phyloP scores from a whole-genome alignment of 306 rosid genomes.

The Cucumis melo region DNA sequence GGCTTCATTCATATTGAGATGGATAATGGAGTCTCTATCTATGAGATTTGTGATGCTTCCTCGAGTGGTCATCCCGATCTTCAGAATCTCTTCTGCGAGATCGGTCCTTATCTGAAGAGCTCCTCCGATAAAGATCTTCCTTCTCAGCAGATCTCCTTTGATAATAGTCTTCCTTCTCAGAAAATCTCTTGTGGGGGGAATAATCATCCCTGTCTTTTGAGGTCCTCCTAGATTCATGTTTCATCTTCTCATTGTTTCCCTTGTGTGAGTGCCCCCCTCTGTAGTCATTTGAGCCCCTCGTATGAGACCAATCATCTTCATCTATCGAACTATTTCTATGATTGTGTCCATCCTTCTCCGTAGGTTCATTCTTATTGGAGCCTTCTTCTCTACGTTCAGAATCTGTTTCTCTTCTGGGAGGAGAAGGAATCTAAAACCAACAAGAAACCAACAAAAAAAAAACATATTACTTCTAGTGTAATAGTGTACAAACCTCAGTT shows the following conservation, averaged over 20 bases:
- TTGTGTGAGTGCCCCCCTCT: constrained; percentile 10
- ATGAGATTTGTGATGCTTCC: constrained; percentile 29
- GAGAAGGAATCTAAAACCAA: constrained; percentile 55
- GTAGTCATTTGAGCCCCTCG: constrained; percentile 22
- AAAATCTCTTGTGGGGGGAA: constrained; percentile 9
- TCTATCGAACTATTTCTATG: constrained; percentile 24
- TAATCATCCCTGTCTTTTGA: constrained; percentile 9
- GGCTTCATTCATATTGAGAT: neutral
- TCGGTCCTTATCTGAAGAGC: constrained; percentile 16
- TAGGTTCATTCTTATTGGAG: constrained; percentile 19
- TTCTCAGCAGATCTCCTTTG: constrained; percentile 13
- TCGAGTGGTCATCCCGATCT: constrained; percentile 32
- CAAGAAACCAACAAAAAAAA: neutral
- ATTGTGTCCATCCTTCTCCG: constrained; percentile 18
- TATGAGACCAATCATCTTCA: constrained; percentile 16
- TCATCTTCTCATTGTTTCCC: neutral
- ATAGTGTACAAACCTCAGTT: neutral
- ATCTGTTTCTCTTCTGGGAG: constrained; percentile 52
- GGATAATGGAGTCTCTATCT: neutral
- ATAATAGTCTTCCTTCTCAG: constrained; percentile 11
- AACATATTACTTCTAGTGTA: neutral
- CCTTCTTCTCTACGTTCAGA: constrained; percentile 26
- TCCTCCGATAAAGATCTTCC: constrained; percentile 11
- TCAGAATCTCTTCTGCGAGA: constrained; percentile 20
- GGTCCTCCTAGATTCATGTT: neutral